Evolutionary conservation across 2,329 filamentous ascomycete genomes (phyloP).

Genomic region (Aspergillus sp.): DNA sequence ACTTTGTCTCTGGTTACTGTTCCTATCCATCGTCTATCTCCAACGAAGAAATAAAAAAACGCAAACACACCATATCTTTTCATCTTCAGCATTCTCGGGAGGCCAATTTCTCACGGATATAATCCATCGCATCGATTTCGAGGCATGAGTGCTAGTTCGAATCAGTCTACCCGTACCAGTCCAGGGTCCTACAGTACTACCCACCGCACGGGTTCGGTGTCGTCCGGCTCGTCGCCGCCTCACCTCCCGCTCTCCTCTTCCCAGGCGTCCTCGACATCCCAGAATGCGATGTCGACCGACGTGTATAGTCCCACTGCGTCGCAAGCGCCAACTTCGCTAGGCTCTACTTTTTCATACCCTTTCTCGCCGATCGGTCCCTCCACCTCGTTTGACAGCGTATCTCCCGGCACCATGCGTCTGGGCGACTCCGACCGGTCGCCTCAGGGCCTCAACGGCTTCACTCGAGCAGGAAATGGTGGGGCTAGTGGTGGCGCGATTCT

Average conservation of each 20-base stretch:
- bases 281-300: conserved; percentile 42
- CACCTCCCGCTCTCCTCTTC: conserved; percentile 28
- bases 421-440: conserved; percentile 30
- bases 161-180: conserved; percentile 38
- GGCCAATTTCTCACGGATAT: neutral
- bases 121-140: conserved; percentile 8
- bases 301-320: conserved; percentile 36
- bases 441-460: conserved; percentile 32
- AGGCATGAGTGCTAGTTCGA: conserved; percentile 40
- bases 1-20: too few relatives aligned
- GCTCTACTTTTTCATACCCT: conserved; percentile 30
- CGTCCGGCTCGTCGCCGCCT: conserved; percentile 34
- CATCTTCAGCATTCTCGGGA: neutral
- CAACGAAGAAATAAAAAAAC: too few relatives aligned
- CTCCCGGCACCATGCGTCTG: conserved; percentile 28
- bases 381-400: conserved; percentile 29
- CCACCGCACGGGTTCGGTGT: conserved; percentile 35
- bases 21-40: too few relatives aligned
- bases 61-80: neutral
- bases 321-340: conserved; percentile 30
- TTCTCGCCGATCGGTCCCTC: conserved; percentile 35
- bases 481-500: conserved; percentile 41
- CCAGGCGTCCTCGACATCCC: conserved; percentile 32
- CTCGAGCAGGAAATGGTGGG: conserved; percentile 22
- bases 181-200: conserved; percentile 36